Evolutionary conservation across 129 eudicot species (phyloP).

Genomic region (Tagetes erecta): DNA sequence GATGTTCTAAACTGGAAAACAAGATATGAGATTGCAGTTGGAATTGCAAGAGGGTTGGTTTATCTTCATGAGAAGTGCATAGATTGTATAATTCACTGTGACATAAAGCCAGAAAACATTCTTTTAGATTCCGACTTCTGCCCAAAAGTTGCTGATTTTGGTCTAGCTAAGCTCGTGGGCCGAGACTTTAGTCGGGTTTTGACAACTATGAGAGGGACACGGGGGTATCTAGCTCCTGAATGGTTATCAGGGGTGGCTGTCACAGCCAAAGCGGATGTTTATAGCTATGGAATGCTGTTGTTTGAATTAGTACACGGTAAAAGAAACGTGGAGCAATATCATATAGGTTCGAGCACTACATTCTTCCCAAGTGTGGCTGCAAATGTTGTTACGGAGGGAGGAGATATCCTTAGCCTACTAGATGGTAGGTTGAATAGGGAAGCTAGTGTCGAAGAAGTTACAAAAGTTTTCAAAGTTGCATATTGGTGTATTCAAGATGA

Average conservation of each 20-base stretch:
- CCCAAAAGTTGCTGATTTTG: constrained; percentile 77
- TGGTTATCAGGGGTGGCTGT: constrained; percentile 68
- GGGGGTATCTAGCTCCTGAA: constrained; percentile 77
- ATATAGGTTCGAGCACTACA: constrained; percentile 25
- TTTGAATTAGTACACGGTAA: constrained; percentile 64
- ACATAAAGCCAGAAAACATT: constrained; percentile 80
- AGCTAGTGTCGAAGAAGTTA: constrained; percentile 55
- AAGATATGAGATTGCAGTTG: constrained; percentile 64
- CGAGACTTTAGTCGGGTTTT: constrained; percentile 70
- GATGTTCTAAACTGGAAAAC: constrained; percentile 49
- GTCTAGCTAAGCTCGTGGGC: constrained; percentile 79
- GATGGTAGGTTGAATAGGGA: constrained; percentile 53
- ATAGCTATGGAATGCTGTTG: constrained; percentile 77
- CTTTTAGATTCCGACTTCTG: constrained; percentile 52
- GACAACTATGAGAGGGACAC: constrained; percentile 66
- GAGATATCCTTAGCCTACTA: constrained; percentile 61
- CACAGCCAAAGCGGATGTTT: constrained; percentile 76
- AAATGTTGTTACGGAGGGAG: constrained; percentile 42
- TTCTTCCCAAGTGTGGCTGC: constrained; percentile 66
- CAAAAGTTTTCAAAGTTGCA: constrained; percentile 56
- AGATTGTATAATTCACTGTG: constrained; percentile 74
- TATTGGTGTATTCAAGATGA: constrained; percentile 89
- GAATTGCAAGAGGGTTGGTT: constrained; percentile 66
- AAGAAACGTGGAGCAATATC: constrained; percentile 45
- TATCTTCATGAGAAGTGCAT: constrained; percentile 77